Evolutionary conservation across 352 stramenopile genomes (phyloP), one percentile per base, ranked within the genome.

Genomic region (Blastocystis sp.): DNA sequence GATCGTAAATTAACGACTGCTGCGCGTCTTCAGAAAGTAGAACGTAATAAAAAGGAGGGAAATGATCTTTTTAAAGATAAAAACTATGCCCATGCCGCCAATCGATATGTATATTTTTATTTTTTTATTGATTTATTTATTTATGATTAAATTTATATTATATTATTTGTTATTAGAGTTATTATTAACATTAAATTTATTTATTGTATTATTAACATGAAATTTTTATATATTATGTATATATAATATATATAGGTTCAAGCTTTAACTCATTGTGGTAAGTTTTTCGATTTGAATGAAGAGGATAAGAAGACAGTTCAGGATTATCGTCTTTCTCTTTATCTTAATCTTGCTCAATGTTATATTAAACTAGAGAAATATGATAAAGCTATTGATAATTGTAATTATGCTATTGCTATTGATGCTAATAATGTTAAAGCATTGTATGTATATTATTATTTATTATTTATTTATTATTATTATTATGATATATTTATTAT

Each of bases 11-110:
- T 93, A 2, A 85, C 83, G 56, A 91, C 87, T 58, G 75, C 77
- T 11, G 81, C 90, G 42, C 80, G 82, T 36, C 91, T 92, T 80
- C 73, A 81, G n/a, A 79, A 91, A 56, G 79, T 91, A 27, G 68
- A 74, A 23, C 87, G 88, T 67, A 93, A 93, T 70, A 93, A 93
- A 73, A 82, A 93, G 31, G 83, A 93, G 64, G 83, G 82, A 57
- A 93, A 81, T 39, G 81, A 90, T 58, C 76, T 92, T 0, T 92
- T 91, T 70, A 78, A 80, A 52, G 82, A 80, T 46, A 80, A 82
- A 47, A 91, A 91, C 69, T 73, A 77, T 70, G 75, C 81, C 55
- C 73, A 80, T 36, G 83, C 83, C 5, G 80, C 77, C 21, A 74
- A 78, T 47, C 77, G 81, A 7, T 93, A 93, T 65, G 42, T 68